phyloP scores from a whole-genome alignment of 2,329 filamentous ascomycete species.

The Aspergillus pseudoglaucus region DNA sequence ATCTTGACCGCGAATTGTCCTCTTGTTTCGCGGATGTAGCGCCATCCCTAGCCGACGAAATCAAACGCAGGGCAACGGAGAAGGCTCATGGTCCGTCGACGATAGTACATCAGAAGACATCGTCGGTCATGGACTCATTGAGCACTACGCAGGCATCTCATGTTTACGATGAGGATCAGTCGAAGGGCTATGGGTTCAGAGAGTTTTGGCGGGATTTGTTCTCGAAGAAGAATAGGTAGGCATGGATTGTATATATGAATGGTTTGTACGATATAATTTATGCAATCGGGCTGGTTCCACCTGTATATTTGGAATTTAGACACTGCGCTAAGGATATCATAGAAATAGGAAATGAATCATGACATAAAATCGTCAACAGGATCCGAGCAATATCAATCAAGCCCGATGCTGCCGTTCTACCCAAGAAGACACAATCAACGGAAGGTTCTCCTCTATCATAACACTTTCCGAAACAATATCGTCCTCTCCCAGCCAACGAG shows the following conservation, averaged over 20 bases:
- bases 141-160: constrained; percentile 41
- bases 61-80: constrained; percentile 59
- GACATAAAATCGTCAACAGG: background rate
- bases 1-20: constrained; percentile 71
- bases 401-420: constrained; percentile 3
- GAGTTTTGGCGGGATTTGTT: constrained; percentile 87
- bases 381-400: background rate
- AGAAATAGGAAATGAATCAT: background rate
- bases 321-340: background rate
- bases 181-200: constrained; percentile 71
- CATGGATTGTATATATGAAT: constrained; percentile 1
- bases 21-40: constrained; percentile 83
- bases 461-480: background rate
- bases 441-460: constrained; percentile 1
- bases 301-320: background rate
- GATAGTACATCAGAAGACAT: constrained; percentile 20
- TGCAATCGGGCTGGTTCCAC: background rate
- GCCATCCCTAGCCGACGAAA: constrained; percentile 64
- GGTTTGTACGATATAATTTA: constrained; percentile 6
- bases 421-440: constrained; percentile 1
- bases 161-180: constrained; percentile 67
- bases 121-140: constrained; percentile 58
- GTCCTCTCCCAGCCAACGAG: background rate
- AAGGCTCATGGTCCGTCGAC: constrained; percentile 35
- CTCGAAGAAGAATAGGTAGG: constrained; percentile 19